phyloP scores from a whole-genome alignment of 2,329 filamentous ascomycete genomes.

The Kalmusia sp. region DNA sequence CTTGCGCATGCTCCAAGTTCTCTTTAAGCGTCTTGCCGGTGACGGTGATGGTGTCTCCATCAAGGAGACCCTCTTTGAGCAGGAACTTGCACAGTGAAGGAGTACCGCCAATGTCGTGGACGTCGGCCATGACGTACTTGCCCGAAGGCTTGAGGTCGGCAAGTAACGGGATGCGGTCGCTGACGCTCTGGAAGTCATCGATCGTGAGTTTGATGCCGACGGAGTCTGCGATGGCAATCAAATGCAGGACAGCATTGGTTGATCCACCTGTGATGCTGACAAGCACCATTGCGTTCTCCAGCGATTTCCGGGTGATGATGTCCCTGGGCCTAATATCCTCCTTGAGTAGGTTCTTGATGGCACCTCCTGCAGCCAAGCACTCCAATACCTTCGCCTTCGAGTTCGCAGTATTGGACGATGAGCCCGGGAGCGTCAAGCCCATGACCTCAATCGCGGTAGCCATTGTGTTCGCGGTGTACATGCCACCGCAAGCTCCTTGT shows the following conservation, averaged over 20 bases:
- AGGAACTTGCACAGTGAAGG: slow-evolving; percentile 59
- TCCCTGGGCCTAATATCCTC: slow-evolving; percentile 58
- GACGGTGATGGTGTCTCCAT: slow-evolving; percentile 57
- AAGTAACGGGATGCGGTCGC: slow-evolving; percentile 58
- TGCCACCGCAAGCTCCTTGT: slow-evolving; percentile 83
- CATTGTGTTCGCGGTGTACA: slow-evolving; percentile 66
- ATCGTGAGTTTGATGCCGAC: slow-evolving; percentile 59
- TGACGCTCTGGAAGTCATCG: slow-evolving; percentile 60
- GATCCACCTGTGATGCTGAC: slow-evolving; percentile 59
- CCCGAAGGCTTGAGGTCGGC: slow-evolving; percentile 61
- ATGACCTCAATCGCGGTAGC: slow-evolving; percentile 59
- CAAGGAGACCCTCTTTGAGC: slow-evolving; percentile 56
- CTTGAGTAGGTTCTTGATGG: slow-evolving; percentile 59
- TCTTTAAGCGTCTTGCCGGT: slow-evolving; percentile 59
- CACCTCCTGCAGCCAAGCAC: slow-evolving; percentile 57
- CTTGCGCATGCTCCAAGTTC: slow-evolving; percentile 62
- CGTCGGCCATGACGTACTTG: slow-evolving; percentile 66
- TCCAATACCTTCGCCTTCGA: slow-evolving; percentile 60
- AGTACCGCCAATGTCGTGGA: slow-evolving; percentile 61
- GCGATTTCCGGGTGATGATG: slow-evolving; percentile 56
- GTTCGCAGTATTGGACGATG: slow-evolving; percentile 58
- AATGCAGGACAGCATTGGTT: slow-evolving; percentile 59
- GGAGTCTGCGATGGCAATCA: slow-evolving; percentile 59
- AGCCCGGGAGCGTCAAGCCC: slow-evolving; percentile 59
- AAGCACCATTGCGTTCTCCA: slow-evolving; percentile 61